phyloP scores from a whole-genome alignment of 1,284 basidiomycete genomes.

The Hymenochaete sp. region DNA sequence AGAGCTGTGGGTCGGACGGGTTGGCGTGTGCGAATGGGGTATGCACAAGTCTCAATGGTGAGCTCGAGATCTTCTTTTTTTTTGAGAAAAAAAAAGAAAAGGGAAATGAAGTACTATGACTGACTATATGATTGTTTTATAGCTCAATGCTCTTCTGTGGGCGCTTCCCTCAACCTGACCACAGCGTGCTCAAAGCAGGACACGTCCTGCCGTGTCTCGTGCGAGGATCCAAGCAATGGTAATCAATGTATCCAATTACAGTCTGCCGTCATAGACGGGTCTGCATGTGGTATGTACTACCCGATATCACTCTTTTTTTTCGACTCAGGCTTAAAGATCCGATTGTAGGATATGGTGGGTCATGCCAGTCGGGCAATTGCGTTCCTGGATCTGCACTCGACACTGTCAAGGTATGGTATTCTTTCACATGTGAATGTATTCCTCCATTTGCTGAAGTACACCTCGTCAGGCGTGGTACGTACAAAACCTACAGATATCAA shows the following conservation, averaged over 20 bases:
- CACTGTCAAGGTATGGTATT: slow-evolving; percentile 44
- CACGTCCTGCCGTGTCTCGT: slow-evolving; percentile 70
- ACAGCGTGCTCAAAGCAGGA: slow-evolving; percentile 61
- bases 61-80: background rate
- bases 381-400: slow-evolving; percentile 53
- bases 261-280: slow-evolving; percentile 74
- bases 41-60: slow-evolving; percentile 58
- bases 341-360: slow-evolving; percentile 56
- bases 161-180: slow-evolving; percentile 59
- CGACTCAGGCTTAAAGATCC: slow-evolving; percentile 1
- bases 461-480: slow-evolving; percentile 54
- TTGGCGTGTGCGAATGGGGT: slow-evolving; percentile 74
- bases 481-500: slow-evolving; percentile 71
- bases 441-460: background rate
- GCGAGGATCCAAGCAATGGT: slow-evolving; percentile 57
- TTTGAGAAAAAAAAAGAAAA: background rate
- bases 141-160: slow-evolving; percentile 76
- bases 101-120: background rate
- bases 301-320: slow-evolving; percentile 6
- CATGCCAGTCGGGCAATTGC: slow-evolving; percentile 60
- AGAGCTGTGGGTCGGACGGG: slow-evolving; percentile 55
- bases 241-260: slow-evolving; percentile 72
- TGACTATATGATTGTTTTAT: slow-evolving; percentile 11
- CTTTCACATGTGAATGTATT: background rate
- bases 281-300: slow-evolving; percentile 67